Conservation (phyloP, 768 basidiomycete species). For the Auricularia auricula-judae region DNA sequence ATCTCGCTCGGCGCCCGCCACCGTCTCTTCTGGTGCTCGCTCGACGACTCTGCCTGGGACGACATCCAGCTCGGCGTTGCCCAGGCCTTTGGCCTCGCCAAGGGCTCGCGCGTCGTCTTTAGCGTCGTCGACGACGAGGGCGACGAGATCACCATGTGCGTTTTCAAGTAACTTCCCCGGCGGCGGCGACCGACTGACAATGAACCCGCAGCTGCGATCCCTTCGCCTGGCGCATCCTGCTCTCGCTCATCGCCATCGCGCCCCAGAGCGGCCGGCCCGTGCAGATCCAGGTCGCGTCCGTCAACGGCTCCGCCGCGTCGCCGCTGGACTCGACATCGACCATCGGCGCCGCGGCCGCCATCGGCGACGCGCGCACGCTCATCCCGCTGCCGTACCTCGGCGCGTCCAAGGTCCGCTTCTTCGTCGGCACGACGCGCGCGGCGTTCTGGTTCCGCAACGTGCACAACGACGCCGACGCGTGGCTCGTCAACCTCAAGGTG, state of each 20-base stretch:
- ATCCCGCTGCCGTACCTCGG: not conserved
- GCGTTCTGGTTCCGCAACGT: not conserved
- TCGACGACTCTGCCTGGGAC: not conserved
- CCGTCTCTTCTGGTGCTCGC: not conserved
- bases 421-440: not conserved
- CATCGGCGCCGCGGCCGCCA: not conserved
- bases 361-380: not conserved
- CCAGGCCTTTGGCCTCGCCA: not conserved
- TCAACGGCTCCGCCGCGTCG: not conserved
- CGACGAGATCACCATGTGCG: conserved; percentile 1
- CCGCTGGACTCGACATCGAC: not conserved
- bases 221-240: not conserved
- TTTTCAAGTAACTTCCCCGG: not conserved
- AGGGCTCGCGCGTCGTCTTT: not conserved
- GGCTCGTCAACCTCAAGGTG: not conserved
- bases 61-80: conserved; percentile 1
- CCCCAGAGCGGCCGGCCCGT: not conserved
- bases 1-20: not conserved
- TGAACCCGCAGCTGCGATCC: not conserved
- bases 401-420: not conserved
- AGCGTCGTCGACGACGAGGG: not conserved
- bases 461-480: not conserved
- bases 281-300: not conserved
- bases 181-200: not conserved
- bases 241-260: not conserved